Base-by-base conservation (phyloP, 1,284 basidiomycete species). In the Heterobasidion parviporum region DNA sequence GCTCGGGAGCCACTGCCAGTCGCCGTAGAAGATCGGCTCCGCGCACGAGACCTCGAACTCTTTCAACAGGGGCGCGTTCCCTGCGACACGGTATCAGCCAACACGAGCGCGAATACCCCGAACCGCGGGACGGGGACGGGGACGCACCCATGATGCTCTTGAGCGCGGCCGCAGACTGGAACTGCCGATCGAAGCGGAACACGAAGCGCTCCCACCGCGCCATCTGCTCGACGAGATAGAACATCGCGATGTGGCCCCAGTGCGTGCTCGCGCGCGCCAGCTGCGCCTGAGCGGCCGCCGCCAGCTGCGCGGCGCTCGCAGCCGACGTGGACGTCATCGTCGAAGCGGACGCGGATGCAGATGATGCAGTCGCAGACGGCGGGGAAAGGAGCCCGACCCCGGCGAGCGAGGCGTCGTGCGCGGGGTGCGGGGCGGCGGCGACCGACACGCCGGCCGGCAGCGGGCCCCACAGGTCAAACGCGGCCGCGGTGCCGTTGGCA, bases 231-330 rank as follows among this genome's bases (percentile, higher is more conserved):
- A 84, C 80, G 20, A 90, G 70, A 65, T 90, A 90, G 66, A 77
- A 89, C 54, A 89, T 80, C 1, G 82, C 83, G 46, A 90, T 85
- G 61, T 88, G 82, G 0, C 86, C 88, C 87, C 87, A 90, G 57
- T 86, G 82, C 57, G 78, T 75, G 58, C 78, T 82, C 16, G 74
- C 64, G 52, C 70, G 70, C 16, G 72, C 60, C 36, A 64, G 62
- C 52, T 52, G 41, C 32, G 56, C 47, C 14, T 38, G 56, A 3
- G 38, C 12, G 4, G 38, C 10, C n/a, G 38, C 26, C n/a, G n/a
- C n/a, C n/a, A n/a, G n/a, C 26, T 26, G 26, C 4, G 26, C 26
- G 26, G 26, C 4, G 26, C 26, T 26, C 26, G 4, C 26, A 26
- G 26, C 26, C 26, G 26, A 26, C 26, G 26, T n/a, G n/a, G n/a